A percentile compares a stretch with the other conserved stretches of the same genome.
phyloP scores from a whole-genome alignment of 352 stramenopile genomes.

The Globisporangium perplexum region DNA sequence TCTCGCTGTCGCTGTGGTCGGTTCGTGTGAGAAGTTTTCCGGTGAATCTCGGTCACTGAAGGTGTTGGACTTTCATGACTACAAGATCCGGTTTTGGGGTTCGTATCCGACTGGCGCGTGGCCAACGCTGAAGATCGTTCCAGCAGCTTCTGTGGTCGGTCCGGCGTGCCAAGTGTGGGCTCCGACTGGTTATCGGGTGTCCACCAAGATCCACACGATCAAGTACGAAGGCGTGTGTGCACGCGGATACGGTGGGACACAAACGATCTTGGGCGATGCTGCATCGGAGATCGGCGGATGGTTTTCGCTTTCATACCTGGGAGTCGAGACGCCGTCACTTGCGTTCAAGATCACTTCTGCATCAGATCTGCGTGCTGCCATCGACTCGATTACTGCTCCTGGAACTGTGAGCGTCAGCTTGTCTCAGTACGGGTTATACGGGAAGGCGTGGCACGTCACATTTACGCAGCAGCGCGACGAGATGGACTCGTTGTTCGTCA shows the following conservation, averaged over 20 bases:
- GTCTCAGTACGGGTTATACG: constrained; percentile 54
- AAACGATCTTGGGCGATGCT: constrained; percentile 71
- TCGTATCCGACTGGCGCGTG: constrained; percentile 61
- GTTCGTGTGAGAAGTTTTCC: constrained; percentile 34
- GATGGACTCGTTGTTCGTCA: constrained; percentile 67
- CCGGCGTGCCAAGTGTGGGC: constrained; percentile 20
- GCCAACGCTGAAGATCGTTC: constrained; percentile 61
- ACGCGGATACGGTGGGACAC: constrained; percentile 34
- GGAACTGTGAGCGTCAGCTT: constrained; percentile 85
- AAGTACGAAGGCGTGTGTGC: constrained; percentile 66
- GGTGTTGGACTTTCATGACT: constrained; percentile 65
- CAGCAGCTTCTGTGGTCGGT: constrained; percentile 25
- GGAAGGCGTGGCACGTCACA: constrained; percentile 89
- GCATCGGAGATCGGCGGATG: constrained; percentile 81
- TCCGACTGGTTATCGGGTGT: constrained; percentile 24
- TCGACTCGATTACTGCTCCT: constrained; percentile 79
- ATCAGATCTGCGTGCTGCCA: constrained; percentile 73
- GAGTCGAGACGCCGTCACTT: constrained; percentile 67
- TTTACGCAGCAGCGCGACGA: constrained; percentile 69
- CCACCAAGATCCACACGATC: constrained; percentile 52
- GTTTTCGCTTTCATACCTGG: constrained; percentile 89
- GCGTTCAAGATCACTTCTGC: constrained; percentile 70
- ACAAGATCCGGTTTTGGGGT: constrained; percentile 66
- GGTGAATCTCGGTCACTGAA: constrained; percentile 41
- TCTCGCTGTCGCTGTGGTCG: constrained; percentile 26